A percentile compares a stretch with the other conserved stretches of the same genome.
Conservation (phyloP, 495 filamentous ascomycete species). For the Tetracladium marchalianum region DNA sequence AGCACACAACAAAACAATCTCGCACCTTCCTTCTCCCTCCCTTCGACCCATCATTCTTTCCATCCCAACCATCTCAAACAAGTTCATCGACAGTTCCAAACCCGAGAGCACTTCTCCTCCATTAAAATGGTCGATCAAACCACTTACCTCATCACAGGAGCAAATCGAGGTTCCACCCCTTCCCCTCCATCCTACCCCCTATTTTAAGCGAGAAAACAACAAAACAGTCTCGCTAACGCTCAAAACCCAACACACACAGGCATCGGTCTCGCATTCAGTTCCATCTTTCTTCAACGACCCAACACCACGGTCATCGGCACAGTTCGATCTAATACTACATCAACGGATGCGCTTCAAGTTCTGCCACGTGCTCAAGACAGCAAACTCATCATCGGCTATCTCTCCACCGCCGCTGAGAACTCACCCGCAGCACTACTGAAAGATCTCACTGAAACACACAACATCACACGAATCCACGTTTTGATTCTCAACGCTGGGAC, state of each 20-base stretch:
- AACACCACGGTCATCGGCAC: slow-evolving; percentile 16
- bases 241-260: slow-evolving; percentile 3
- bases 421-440: background rate
- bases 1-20: too few relatives aligned
- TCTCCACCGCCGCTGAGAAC: background rate
- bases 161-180: slow-evolving; percentile 13
- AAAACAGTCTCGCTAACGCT: background rate
- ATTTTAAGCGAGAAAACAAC: background rate
- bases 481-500: slow-evolving; percentile 16
- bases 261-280: slow-evolving; percentile 12
- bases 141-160: slow-evolving; percentile 14
- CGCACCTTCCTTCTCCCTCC: too few relatives aligned
- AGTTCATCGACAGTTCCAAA: too few relatives aligned
- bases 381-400: slow-evolving; percentile 2
- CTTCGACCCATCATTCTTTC: too few relatives aligned
- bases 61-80: too few relatives aligned
- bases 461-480: slow-evolving; percentile 8
- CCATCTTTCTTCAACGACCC: slow-evolving; percentile 6
- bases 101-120: too few relatives aligned
- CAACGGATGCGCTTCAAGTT: slow-evolving; percentile 1
- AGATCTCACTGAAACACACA: background rate
- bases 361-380: slow-evolving; percentile 6
- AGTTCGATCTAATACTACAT: slow-evolving; percentile 1
- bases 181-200: slow-evolving; percentile 5
- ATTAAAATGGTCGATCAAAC: slow-evolving; percentile 4